Evolutionary conservation across 768 basidiomycete genomes (phyloP).

Genomic region (Nevesoporus exiguus): DNA sequence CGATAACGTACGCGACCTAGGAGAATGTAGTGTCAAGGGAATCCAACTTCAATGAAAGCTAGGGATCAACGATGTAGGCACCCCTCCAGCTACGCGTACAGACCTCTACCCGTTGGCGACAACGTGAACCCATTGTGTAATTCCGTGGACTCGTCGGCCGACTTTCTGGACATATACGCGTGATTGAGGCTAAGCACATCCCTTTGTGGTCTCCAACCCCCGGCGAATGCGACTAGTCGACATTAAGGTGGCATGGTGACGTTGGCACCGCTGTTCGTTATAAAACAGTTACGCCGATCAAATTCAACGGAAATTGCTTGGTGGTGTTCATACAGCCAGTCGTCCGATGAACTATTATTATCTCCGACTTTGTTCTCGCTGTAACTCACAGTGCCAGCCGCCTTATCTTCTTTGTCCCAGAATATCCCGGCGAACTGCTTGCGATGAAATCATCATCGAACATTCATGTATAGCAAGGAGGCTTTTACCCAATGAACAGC

Average conservation of each 20-base stretch:
- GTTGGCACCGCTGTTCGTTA: constrained; percentile 7
- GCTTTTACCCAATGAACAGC: neutral
- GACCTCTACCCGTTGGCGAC: neutral
- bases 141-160: neutral
- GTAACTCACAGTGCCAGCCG: neutral
- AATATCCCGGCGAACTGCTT: constrained; percentile 1
- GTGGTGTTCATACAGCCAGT: constrained; percentile 13
- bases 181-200: neutral
- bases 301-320: constrained; percentile 25
- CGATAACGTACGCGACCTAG: constrained; percentile 18
- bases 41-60: constrained; percentile 7
- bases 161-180: neutral
- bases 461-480: neutral
- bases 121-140: constrained; percentile 1
- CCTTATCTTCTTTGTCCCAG: neutral
- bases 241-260: constrained; percentile 10
- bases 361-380: constrained; percentile 5
- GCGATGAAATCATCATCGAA: neutral
- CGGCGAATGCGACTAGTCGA: neutral
- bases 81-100: neutral
- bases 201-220: constrained; percentile 1
- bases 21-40: neutral
- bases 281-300: constrained; percentile 20
- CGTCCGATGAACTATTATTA: constrained; percentile 6
- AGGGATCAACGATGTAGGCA: constrained; percentile 11